Evolutionary conservation across 371 early-diverging fungal species (phyloP), one percentile per base, ranked within the genome.

Genomic region (Rhizopus delemar): DNA sequence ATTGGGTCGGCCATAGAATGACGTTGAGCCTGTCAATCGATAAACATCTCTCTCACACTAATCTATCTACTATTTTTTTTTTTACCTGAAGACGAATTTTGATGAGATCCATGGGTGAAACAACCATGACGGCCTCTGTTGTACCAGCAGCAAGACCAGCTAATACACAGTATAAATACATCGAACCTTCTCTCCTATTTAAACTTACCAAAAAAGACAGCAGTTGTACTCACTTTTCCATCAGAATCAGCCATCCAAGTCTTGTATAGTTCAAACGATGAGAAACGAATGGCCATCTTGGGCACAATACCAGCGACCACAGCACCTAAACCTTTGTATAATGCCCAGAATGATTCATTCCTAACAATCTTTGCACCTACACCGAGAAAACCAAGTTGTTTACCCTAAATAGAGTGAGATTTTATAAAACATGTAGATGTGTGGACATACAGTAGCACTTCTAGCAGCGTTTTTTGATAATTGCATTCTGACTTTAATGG

Each of bases 281-380:
- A 90, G 82, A 98, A 98, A 33, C 98, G 89, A 65, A 98, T 98
- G 35, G 98, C 96, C 97, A 97, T 97, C 83, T 98, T 98, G 60
- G 98, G 98, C 8, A 98, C 96, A 66, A 98, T 98, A 58, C 97
- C 98, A 11, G 93, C 80, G n/a, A 95, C 91, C 11, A 98, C 98
- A 15, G 98, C 97, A 51, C 97, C 97, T 5, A 98, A 87, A 60
- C 98, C 98, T 81, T 97, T 97, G 86, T 98, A 98, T 22, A 98
- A 86, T 2, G 94, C 93, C 55, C 91, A 76, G 45, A 91, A 81
- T 12, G 95, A 94, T 68, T 98, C 98, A 63, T 88, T 90, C 72
- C 85, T 81, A 8, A 92, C 88, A 56, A 98, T 98, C 58, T 86
- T 82, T 29, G 82, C 65, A 36, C 96, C 97, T 29, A 93, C 93